Percentiles rank a stretch among this genome's conserved stretches.
These are phyloP conservation scores for Oxytropis ochrocephala DNA, from an alignment of 306 rosid species.

Conservation along the genomic window DNA sequence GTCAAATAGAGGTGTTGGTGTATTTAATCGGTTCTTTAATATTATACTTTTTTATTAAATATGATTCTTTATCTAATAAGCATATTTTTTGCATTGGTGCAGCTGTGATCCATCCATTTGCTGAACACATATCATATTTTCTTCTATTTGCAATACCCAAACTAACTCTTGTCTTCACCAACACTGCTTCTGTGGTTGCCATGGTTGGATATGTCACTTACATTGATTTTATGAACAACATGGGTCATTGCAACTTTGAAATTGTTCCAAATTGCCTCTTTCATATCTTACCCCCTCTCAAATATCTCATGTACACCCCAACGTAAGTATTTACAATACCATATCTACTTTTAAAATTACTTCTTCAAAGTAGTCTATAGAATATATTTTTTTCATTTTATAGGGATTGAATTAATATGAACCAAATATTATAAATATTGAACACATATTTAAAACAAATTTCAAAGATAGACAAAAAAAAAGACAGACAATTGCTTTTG, in stretches of 20 bases:
- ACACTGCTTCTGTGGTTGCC: conserved; percentile 28
- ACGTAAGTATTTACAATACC: conserved; percentile 41
- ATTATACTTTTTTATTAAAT: too few species aligned
- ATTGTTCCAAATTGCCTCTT: conserved; percentile 39
- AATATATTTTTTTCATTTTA: too few species aligned
- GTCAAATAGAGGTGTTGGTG: too few species aligned
- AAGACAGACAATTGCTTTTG: neutral
- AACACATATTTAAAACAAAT: neutral
- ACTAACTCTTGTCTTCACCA: conserved; percentile 18
- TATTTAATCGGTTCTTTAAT: too few species aligned
- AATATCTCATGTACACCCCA: conserved; percentile 56
- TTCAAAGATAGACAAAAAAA: neutral
- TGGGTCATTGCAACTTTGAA: conserved; percentile 75
- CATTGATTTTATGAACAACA: conserved; percentile 63
- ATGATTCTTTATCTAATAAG: neutral
- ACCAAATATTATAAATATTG: too few species aligned
- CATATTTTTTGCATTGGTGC: neutral
- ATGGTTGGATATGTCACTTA: conserved; percentile 27
- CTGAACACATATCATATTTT: conserved; percentile 47
- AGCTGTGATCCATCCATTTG: conserved; percentile 50
- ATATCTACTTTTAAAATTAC: too few species aligned
- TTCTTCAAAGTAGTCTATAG: too few species aligned
- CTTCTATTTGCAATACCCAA: conserved; percentile 44
- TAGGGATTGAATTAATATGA: too few species aligned
- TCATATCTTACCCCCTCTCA: conserved; percentile 42